phyloP scores from a whole-genome alignment of 1,139 yeast genomes.

The Magnusiomyces paraingens region DNA sequence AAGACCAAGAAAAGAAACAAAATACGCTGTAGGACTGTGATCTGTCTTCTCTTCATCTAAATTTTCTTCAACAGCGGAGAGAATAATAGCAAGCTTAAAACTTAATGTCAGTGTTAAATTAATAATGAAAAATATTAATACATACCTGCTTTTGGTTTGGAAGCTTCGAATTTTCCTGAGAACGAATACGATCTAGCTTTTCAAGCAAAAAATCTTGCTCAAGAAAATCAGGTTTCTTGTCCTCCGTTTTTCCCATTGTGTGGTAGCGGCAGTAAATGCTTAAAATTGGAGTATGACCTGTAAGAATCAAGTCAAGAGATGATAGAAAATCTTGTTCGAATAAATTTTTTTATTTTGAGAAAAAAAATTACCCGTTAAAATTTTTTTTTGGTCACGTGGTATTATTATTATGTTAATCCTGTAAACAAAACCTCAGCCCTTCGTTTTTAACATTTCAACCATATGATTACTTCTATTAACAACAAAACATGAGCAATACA shows the following conservation, averaged over 20 bases:
- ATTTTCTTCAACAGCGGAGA: constrained; percentile 87
- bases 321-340: not conserved
- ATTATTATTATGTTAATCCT: not conserved
- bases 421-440: too few relatives aligned
- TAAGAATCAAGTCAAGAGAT: not conserved
- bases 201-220: constrained; percentile 45
- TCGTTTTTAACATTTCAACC: too few relatives aligned
- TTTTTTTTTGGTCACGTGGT: not conserved
- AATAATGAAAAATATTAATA: not conserved
- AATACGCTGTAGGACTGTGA: constrained; percentile 59
- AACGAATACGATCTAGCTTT: constrained; percentile 61
- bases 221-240: constrained; percentile 10
- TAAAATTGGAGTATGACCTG: not conserved
- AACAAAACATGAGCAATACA: not conserved
- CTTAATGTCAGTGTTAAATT: not conserved
- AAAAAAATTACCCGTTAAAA: not conserved
- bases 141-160: constrained; percentile 69
- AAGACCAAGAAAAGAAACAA: constrained; percentile 74
- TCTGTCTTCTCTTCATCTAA: constrained; percentile 62
- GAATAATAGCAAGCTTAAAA: constrained; percentile 50
- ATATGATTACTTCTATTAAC: too few relatives aligned
- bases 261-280: not conserved
- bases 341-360: not conserved
- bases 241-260: constrained; percentile 10
- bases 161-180: constrained; percentile 65